These are phyloP conservation scores for Phytopythium litorale DNA, from an alignment of 352 stramenopile species.

Conservation along the genomic window DNA sequence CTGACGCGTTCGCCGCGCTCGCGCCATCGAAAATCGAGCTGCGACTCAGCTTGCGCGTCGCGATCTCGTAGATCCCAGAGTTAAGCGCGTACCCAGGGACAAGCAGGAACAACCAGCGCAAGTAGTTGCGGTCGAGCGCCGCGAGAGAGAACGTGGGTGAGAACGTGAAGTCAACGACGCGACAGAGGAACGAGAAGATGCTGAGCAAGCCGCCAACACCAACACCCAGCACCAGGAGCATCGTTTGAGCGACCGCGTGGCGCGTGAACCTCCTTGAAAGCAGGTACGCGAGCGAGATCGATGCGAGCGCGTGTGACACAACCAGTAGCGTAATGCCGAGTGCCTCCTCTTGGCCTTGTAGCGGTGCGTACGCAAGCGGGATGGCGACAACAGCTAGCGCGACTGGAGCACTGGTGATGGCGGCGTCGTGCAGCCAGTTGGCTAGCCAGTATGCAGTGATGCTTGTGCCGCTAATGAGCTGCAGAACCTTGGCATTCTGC, in stretches of 20 bases:
- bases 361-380: slow-evolving; percentile 31
- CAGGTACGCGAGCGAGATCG: slow-evolving; percentile 62
- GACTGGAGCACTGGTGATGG: slow-evolving; percentile 37
- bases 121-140: slow-evolving; percentile 57
- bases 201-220: slow-evolving; percentile 57
- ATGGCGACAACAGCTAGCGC: slow-evolving; percentile 32
- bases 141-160: slow-evolving; percentile 44
- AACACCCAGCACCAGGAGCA: slow-evolving; percentile 55
- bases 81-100: slow-evolving; percentile 71
- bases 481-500: slow-evolving; percentile 62
- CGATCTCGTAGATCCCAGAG: slow-evolving; percentile 68
- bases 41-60: slow-evolving; percentile 63
- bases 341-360: slow-evolving; percentile 29
- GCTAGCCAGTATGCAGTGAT: slow-evolving; percentile 56
- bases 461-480: slow-evolving; percentile 57
- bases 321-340: slow-evolving; percentile 39
- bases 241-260: slow-evolving; percentile 60
- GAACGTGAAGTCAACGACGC: slow-evolving; percentile 52
- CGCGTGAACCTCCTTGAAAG: slow-evolving; percentile 60
- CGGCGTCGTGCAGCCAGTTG: slow-evolving; percentile 52
- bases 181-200: slow-evolving; percentile 77
- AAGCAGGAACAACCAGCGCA: slow-evolving; percentile 69
- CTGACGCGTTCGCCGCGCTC: slow-evolving; percentile 9
- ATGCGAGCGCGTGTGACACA: slow-evolving; percentile 31
- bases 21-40: slow-evolving; percentile 31